Percentiles rank a stretch among this genome's conserved stretches.
Conservation (phyloP, 2,329 filamentous ascomycete genomes). For the Xylariomycetidae sp. region DNA sequence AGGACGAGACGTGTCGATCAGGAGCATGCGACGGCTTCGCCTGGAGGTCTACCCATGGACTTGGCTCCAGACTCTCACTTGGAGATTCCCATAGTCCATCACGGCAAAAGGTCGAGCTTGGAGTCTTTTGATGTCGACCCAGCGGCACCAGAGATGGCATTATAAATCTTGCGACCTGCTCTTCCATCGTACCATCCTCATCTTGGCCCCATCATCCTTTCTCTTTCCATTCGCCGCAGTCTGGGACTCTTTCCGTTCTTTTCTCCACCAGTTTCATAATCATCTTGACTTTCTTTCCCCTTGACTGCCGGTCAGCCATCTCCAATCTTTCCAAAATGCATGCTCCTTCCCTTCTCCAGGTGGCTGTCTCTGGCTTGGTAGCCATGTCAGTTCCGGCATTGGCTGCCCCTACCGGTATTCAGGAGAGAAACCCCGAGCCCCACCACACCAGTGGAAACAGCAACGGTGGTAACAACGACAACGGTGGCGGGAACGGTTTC, state of each 20-base stretch:
- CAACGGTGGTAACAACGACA: not conserved
- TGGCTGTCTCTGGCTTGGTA: slow-evolving; percentile 24
- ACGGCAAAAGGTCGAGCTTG: not conserved
- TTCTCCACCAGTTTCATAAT: slow-evolving; percentile 8
- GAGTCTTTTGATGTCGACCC: not conserved
- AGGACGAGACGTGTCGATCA: slow-evolving; percentile 3
- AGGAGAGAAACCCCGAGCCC: slow-evolving; percentile 3
- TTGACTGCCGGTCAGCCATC: slow-evolving; percentile 26
- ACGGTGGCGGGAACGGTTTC: no score
- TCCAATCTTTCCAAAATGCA: slow-evolving; percentile 24
- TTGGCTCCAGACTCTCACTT: no score
- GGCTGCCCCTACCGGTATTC: slow-evolving; percentile 14
- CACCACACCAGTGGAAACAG: not conserved
- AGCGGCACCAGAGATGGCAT: not conserved
- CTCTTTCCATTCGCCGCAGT: not conserved
- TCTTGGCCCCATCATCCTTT: slow-evolving; percentile 1
- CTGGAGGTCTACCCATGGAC: not conserved
- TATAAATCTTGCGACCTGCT: slow-evolving; percentile 5
- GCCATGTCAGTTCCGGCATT: slow-evolving; percentile 25
- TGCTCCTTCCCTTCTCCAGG: slow-evolving; percentile 24
- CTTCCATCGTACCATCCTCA: slow-evolving; percentile 4
- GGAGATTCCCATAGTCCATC: no score
- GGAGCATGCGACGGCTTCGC: not conserved
- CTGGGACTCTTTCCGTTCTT: slow-evolving; percentile 2
- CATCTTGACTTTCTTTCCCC: slow-evolving; percentile 10